Percentiles rank a stretch among this genome's conserved stretches.
These are phyloP conservation scores for Neurospora sp. DNA, from an alignment of 495 filamentous ascomycete genomes.

Conservation along the genomic window DNA sequence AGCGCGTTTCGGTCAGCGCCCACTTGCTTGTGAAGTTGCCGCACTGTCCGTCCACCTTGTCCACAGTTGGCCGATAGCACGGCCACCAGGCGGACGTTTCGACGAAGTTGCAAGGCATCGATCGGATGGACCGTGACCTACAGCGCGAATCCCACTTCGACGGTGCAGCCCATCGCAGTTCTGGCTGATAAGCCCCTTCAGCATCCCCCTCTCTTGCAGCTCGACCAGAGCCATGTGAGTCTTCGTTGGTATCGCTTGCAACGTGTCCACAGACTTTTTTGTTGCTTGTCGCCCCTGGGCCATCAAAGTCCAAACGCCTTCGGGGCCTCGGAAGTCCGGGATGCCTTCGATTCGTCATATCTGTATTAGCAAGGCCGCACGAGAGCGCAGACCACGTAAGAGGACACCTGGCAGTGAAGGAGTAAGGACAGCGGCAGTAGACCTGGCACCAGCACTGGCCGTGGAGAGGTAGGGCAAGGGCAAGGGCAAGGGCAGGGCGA, in stretches of 20 bases:
- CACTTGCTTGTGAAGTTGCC: neutral
- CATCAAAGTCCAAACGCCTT: slow-evolving; percentile 33
- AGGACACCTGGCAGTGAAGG: neutral
- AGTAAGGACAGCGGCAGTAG: neutral
- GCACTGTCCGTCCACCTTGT: neutral
- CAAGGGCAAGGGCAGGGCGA: neutral
- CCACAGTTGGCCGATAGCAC: neutral
- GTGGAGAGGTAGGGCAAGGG: neutral
- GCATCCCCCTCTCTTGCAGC: slow-evolving; percentile 27
- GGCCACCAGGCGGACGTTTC: neutral
- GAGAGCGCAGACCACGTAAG: neutral
- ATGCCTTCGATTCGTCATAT: slow-evolving; percentile 18
- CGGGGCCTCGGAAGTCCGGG: slow-evolving; percentile 36
- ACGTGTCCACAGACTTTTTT: slow-evolving; percentile 17
- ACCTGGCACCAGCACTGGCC: neutral
- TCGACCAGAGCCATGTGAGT: slow-evolving; percentile 40
- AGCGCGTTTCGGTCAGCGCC: neutral
- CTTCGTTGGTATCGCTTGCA: slow-evolving; percentile 34
- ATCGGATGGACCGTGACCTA: slow-evolving; percentile 7
- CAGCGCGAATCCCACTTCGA: slow-evolving; percentile 32
- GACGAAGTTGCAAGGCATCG: too few relatives aligned
- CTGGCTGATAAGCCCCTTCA: slow-evolving; percentile 36
- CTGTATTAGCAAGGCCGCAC: neutral
- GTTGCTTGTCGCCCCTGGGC: slow-evolving; percentile 26
- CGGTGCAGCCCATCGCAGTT: slow-evolving; percentile 39